Conservation (phyloP, 2,329 filamentous ascomycete genomes). For the Cladosporium sp. region DNA sequence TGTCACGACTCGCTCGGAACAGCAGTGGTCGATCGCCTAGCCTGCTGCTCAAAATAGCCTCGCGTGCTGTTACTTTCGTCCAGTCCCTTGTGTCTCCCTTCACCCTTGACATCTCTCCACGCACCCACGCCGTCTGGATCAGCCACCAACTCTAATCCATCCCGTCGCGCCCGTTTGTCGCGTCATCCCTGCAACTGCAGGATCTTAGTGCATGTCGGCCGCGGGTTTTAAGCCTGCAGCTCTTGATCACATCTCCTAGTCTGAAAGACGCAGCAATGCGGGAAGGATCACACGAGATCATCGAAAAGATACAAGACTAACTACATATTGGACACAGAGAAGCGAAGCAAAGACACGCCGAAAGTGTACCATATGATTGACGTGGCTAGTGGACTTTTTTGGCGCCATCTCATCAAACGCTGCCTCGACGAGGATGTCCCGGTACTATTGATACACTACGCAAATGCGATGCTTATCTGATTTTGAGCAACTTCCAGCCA, state of each 20-base stretch:
- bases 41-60: slow-evolving; percentile 1
- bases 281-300: background rate
- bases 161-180: background rate
- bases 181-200: slow-evolving; percentile 7
- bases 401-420: too few relatives aligned
- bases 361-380: background rate
- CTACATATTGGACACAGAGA: background rate
- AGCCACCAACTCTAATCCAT: slow-evolving; percentile 7
- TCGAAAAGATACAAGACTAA: background rate
- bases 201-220: background rate
- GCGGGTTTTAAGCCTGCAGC: background rate
- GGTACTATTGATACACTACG: background rate
- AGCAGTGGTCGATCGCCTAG: background rate
- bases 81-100: background rate
- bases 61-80: background rate
- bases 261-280: background rate
- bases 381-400: background rate
- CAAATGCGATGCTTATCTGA: background rate
- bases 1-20: background rate
- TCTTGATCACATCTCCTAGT: too few relatives aligned
- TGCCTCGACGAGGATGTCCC: background rate
- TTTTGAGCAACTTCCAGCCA: background rate
- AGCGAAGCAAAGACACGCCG: background rate
- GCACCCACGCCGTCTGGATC: background rate
- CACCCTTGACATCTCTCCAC: background rate